Percentiles rank a stretch among this genome's conserved stretches.
These are phyloP conservation scores for Talinum fruticosum DNA, from an alignment of 148 eudicot species.

Conservation along the genomic window DNA sequence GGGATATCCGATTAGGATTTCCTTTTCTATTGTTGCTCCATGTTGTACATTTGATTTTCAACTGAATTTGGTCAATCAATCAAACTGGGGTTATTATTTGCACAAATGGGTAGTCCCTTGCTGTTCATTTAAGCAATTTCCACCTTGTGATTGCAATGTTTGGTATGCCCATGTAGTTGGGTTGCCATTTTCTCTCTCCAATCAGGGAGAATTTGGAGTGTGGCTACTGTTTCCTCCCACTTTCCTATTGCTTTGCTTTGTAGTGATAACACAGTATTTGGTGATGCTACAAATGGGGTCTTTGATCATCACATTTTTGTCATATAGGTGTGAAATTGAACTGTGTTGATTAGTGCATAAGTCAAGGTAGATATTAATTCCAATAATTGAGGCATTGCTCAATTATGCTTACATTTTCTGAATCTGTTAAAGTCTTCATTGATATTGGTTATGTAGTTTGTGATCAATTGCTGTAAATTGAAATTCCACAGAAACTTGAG, in stretches of 20 bases:
- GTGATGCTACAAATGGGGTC: constrained; percentile 2
- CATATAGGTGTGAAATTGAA: constrained; percentile 48
- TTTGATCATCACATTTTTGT: constrained; percentile 23
- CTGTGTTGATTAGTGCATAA: constrained; percentile 23
- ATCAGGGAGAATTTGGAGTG: not conserved
- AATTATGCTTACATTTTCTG: not conserved
- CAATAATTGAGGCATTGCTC: not conserved
- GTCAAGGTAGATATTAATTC: constrained; percentile 36
- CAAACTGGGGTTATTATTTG: constrained; percentile 6
- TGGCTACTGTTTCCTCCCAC: not conserved
- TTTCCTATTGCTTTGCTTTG: not conserved
- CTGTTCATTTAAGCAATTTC: not conserved
- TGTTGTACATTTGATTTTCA: constrained; percentile 9
- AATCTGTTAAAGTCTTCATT: not conserved
- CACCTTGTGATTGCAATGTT: not conserved
- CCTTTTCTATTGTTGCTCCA: not conserved
- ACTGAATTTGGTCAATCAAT: constrained; percentile 25
- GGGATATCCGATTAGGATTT: not conserved
- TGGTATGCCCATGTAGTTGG: not conserved
- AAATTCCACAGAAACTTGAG: constrained; percentile 8
- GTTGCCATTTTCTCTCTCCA: not conserved
- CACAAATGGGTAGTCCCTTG: constrained; percentile 11
- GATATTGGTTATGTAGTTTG: constrained; percentile 10
- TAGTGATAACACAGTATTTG: not conserved
- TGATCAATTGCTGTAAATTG: constrained; percentile 10